These are phyloP conservation scores for Candida khao-thaluensis DNA, from an alignment of 805 yeast genomes.

Conservation along the genomic window DNA sequence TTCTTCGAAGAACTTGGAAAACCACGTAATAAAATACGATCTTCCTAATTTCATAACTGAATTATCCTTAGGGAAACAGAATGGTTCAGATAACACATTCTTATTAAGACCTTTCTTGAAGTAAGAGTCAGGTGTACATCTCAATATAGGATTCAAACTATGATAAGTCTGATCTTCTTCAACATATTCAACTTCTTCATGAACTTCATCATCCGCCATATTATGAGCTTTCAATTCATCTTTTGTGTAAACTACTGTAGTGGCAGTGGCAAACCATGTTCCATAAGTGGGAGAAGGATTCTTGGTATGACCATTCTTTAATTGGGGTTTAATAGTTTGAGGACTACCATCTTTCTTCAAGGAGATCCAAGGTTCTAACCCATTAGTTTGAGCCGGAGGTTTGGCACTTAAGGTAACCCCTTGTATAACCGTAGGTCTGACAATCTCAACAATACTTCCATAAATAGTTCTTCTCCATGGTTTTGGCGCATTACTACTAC, in stretches of 20 bases:
- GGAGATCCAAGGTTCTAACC: slow-evolving; percentile 79
- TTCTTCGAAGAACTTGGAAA: slow-evolving; percentile 58
- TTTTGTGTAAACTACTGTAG: slow-evolving; percentile 54
- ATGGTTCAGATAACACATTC: slow-evolving; percentile 64
- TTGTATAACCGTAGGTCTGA: slow-evolving; percentile 60
- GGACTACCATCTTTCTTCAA: slow-evolving; percentile 77
- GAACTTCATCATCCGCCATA: slow-evolving; percentile 58
- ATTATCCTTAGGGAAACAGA: slow-evolving; percentile 76
- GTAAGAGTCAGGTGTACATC: slow-evolving; percentile 83
- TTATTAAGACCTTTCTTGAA: slow-evolving; percentile 62
- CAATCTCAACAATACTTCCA: slow-evolving; percentile 53
- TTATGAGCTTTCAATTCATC: slow-evolving; percentile 72
- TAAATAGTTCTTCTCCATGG: slow-evolving; percentile 79
- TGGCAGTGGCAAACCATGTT: slow-evolving; percentile 72
- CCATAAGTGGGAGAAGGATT: slow-evolving; percentile 70
- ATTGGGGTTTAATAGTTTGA: slow-evolving; percentile 71
- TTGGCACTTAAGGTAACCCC: slow-evolving; percentile 65
- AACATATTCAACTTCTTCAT: slow-evolving; percentile 52
- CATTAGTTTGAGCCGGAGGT: slow-evolving; percentile 68
- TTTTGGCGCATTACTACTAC: slow-evolving; percentile 29
- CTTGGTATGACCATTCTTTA: slow-evolving; percentile 68
- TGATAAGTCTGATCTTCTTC: slow-evolving; percentile 77
- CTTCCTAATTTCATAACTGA: slow-evolving; percentile 54
- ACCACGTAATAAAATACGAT: slow-evolving; percentile 82
- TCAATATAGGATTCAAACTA: slow-evolving; percentile 68